phyloP scores from a whole-genome alignment of 257 asterid genomes.

The Cynanchum wilfordii region DNA sequence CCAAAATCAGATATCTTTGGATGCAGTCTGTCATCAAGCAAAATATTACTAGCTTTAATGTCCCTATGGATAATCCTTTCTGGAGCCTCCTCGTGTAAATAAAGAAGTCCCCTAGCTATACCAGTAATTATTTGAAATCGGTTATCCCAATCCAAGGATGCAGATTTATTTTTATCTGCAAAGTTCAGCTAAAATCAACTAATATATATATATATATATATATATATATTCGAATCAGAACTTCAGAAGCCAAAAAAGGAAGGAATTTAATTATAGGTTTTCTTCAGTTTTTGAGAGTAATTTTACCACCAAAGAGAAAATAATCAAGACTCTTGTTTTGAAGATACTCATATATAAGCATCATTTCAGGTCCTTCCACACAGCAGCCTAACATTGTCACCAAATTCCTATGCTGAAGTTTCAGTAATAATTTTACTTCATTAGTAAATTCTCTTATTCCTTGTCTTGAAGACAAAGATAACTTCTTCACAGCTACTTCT shows the following conservation, averaged over 20 bases:
- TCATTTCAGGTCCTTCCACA: slow-evolving; percentile 78
- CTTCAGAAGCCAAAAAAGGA: not conserved
- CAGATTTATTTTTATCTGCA: slow-evolving; percentile 52
- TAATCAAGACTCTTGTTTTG: slow-evolving; percentile 79
- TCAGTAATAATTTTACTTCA: slow-evolving; percentile 68
- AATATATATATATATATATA: not conserved
- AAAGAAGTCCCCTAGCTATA: slow-evolving; percentile 72
- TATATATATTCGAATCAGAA: not conserved
- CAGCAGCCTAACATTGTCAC: slow-evolving; percentile 80
- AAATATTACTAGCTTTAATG: slow-evolving; percentile 84
- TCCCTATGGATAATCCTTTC: slow-evolving; percentile 80
- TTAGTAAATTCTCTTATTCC: slow-evolving; percentile 65
- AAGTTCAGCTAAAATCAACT: slow-evolving; percentile 17
- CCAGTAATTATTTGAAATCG: slow-evolving; percentile 56
- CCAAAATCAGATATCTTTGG: slow-evolving; percentile 94
- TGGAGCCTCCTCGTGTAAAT: slow-evolving; percentile 88
- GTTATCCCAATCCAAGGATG: slow-evolving; percentile 54
- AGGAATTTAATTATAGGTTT: slow-evolving; percentile 1
- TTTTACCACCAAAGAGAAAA: slow-evolving; percentile 82
- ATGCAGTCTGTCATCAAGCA: slow-evolving; percentile 63
- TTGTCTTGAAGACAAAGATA: slow-evolving; percentile 61
- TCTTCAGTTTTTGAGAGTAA: not conserved
- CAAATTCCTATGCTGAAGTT: slow-evolving; percentile 72
- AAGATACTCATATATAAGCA: slow-evolving; percentile 85
- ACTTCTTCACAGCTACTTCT: slow-evolving; percentile 78